Base-by-base conservation (phyloP, 1,139 yeast genomes). In the Candida mesenterica region DNA sequence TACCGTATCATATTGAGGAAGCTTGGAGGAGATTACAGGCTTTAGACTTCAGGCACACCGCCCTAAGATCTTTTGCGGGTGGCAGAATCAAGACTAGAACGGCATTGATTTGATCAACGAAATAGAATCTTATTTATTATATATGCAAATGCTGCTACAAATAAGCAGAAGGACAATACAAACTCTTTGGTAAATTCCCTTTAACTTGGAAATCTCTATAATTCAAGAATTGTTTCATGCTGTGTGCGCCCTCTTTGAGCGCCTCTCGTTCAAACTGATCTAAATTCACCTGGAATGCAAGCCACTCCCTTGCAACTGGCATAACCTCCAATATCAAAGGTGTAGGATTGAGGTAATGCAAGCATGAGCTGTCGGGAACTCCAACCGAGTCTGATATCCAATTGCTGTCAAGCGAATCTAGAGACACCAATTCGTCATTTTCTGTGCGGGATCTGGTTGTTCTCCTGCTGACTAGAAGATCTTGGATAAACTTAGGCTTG, bases 1-100 rank as follows among this genome's bases (percentile, higher is more conserved):
- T 79, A 57, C 89, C 95, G 0, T 77, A 79, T 41, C 97, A 92
- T 58, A 79, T 92, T 10, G 83, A 85, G 43, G 97, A 90, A 50
- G 97, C 97, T 0, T 92, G 95, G 86, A 71, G 97, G 49, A 67
- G 86, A 38, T 63, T 87, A 40, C 97, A 92, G 58, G 62, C 70
- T 3, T 67, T 77, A 1, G 75, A 75, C 36, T 75, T 75, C 46
- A 75, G 72, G 41, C 82, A 79, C 40, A 77, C 74, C 43, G 86
- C 95, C 1, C 59, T 82, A 39, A 69, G 92, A 39, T 79, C 82
- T 31, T 87, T 82, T 58, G 78, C 81, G 16, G 96, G 97, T 5
- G 96, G 96, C 2, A 61, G 71, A 43, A 50, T 71, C 15, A 66
- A 59, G 42, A 62, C 69, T 2, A 61, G 71, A 44, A 64, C 75